Evolutionary conservation across 139 green algal species (phyloP).

Genomic region (Chlorella sp.): DNA sequence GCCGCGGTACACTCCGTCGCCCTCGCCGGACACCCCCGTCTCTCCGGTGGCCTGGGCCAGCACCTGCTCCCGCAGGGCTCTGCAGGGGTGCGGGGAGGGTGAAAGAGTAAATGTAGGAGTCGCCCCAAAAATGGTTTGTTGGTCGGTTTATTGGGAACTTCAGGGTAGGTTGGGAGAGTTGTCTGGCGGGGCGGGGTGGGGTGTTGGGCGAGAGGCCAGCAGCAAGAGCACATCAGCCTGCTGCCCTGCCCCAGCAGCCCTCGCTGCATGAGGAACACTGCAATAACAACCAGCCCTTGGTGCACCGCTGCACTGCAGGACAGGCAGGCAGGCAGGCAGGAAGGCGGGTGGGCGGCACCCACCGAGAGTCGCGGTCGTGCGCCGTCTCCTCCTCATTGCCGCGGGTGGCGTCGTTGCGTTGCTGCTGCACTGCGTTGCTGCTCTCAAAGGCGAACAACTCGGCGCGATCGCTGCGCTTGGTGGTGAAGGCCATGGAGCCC

Average conservation of each 20-base stretch:
- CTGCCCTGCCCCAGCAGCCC: not conserved
- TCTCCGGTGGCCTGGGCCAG: conserved; percentile 50
- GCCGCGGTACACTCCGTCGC: conserved; percentile 78
- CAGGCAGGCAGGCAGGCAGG: not conserved
- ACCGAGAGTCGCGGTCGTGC: conserved; percentile 79
- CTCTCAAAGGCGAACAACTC: conserved; percentile 60
- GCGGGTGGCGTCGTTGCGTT: conserved; percentile 68
- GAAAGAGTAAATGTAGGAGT: not conserved
- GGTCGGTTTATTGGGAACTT: too few relatives aligned
- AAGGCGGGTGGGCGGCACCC: not conserved
- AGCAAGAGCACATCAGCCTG: not conserved
- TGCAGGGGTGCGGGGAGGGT: conserved; percentile 21
- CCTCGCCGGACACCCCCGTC: conserved; percentile 10
- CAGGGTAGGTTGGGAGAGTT: too few relatives aligned
- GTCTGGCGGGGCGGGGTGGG: not conserved
- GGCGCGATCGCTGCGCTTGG: conserved; percentile 36
- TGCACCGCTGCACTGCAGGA: not conserved
- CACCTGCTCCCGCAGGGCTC: conserved; percentile 68
- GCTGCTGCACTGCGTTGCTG: conserved; percentile 52
- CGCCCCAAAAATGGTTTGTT: too few relatives aligned
- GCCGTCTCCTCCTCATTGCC: conserved; percentile 83
- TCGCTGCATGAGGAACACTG: not conserved
- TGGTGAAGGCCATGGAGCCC: conserved; percentile 66
- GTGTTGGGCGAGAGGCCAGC: not conserved
- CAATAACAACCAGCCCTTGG: not conserved